Base-by-base conservation (phyloP, 202 grass and related monocot genomes). In the Miscanthus sacchariflorus region DNA sequence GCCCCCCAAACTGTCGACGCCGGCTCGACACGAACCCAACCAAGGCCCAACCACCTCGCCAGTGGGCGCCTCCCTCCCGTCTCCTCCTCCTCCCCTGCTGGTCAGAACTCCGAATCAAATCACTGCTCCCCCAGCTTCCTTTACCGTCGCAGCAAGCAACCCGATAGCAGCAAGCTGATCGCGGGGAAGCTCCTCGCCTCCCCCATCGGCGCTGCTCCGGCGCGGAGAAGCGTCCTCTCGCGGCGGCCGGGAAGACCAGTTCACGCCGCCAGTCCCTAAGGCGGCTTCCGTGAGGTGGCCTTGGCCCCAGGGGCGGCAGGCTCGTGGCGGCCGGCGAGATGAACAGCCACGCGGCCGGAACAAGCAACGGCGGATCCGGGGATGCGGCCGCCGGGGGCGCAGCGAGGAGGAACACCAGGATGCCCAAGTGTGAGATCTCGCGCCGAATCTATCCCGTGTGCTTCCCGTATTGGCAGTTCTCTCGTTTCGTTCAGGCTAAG, bases 391-490 rank as follows among this genome's bases (percentile, higher is more conserved):
- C 48, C 24, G 93, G 68, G 49, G 87, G 38, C 56, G 85, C 83
- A 19, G 68, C 80, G 68, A 87, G 87, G 89, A 84, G 91, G 87
- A 95, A 90, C 77, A 89, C 91, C 56, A 85, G 84, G 81, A 88
- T 89, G 85, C 94, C 94, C 75, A 95, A 95, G 79, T 95, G 94
- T 95, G 90, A 93, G 85, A 84, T 93, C 91, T 85, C 84, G 76
- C 27, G 10, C 80, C 76, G 6, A 33, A 39, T 87, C 74, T 85
- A 24, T 72, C n/a, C 10, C 17, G 19, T 14, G 13, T 42, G 9
- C 25, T 15, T 56, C 1, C 40, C 3, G 14, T 27, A 3, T 48
- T 50, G 5, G 15, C 40, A 7, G 27, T 50, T 25, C 42, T 15
- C 30, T 36, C 50, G 30, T 67, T 76, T 46, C 52, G 21, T 23